Evolutionary conservation across 108 stramenopile species (phyloP), one percentile per base, ranked within the genome.

Genomic region (Cyclostephanos invisitatus): DNA sequence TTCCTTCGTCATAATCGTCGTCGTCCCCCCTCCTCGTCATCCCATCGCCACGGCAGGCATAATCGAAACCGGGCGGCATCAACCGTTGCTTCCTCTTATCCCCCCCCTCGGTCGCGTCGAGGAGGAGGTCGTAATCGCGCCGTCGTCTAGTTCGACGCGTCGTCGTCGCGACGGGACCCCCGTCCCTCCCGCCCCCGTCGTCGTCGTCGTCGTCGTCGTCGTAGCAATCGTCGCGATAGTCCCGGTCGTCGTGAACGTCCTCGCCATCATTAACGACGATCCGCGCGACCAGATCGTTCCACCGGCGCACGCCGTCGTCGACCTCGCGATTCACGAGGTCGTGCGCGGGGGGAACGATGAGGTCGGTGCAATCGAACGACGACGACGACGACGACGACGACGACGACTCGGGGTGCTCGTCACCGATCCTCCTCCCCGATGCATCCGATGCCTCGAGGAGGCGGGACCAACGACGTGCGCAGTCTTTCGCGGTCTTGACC

Each of bases 301-400:
- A 91, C 58, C 62, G 44, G 48, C 65, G 59, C 22, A 78, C 63
- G 47, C 58, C 73, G 35, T 60, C 53, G 35, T 63, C 29, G 6
- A 77, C 63, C 56, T 75, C 83, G 32, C 42, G 37, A 42, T 84
- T 81, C 10, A 91, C 68, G 7, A 85, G 48, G 17, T 72, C 86
- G 27, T 49, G 20, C 5, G 73, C 68, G 9, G 81, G 68, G 15
- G 81, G 85, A 4, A 84, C 67, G 24, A 67, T 71, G 17, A 90
- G 49, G 35, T 83, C 84, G 24, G 65, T 32, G 61, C 89, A 90
- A 65, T 88, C 89, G 70, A 87, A 90, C 38, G 82, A 5, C 27
- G 55, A 56, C 27, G 55, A 27, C 25, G 5, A 27, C 27, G 14
- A 53, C 24, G 15, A 4, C 20, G 17, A 5, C 18, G 20, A 3